These are phyloP conservation scores for Aspergillus cejpii DNA, from an alignment of 2,329 filamentous ascomycete species.

Conservation along the genomic window DNA sequence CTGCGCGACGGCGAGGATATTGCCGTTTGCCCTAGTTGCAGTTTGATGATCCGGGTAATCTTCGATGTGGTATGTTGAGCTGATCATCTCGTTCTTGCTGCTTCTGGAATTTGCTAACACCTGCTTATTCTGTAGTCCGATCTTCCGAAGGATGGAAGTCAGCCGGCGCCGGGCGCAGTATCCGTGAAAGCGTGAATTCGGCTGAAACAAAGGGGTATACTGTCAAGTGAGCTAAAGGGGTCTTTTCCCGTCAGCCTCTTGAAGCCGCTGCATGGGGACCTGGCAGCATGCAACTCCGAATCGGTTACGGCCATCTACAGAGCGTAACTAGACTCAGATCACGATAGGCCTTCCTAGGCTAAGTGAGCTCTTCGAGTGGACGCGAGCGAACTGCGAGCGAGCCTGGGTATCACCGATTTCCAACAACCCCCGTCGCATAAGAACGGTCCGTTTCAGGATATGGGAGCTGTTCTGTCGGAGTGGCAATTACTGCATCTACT, in stretches of 20 bases:
- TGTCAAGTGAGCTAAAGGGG: background rate
- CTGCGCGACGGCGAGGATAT: conserved; percentile 85
- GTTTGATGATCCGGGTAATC: conserved; percentile 91
- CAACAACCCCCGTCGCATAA: no score
- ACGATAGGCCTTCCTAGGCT: no score
- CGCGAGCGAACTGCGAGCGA: no score
- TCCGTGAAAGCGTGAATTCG: conserved; percentile 36
- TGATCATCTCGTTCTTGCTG: conserved; percentile 1
- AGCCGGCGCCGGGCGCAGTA: conserved; percentile 26
- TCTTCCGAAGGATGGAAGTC: conserved; percentile 44
- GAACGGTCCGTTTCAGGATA: no score
- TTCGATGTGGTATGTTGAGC: conserved; percentile 65
- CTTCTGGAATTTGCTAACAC: no score
- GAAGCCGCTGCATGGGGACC: background rate
- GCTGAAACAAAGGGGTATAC: background rate
- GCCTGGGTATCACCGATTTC: no score
- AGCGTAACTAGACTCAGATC: no score
- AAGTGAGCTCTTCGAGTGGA: no score
- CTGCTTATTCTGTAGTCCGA: conserved; percentile 45
- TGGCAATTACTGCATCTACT: no score
- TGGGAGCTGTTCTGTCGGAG: no score
- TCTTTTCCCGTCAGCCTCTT: background rate
- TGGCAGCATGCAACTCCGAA: background rate
- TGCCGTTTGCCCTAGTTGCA: conserved; percentile 95
- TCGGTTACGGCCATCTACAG: no score